Evolutionary conservation across 169 alveolate genomes (phyloP).

Genomic region (Condylostoma magnum): DNA sequence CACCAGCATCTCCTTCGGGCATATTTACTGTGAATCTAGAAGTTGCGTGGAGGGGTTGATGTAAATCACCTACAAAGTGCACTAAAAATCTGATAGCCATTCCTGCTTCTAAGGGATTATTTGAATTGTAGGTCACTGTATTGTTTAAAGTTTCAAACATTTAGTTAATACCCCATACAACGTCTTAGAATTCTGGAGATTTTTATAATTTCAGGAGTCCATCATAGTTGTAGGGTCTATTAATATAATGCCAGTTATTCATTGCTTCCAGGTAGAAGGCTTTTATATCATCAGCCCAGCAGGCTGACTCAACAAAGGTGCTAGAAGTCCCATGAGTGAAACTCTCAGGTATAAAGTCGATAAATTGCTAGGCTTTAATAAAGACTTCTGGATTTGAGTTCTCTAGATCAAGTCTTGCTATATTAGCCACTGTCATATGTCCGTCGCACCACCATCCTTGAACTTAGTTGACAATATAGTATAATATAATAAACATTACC

Average conservation of each 20-base stretch:
- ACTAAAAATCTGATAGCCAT: slow-evolving; percentile 41
- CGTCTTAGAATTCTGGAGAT: slow-evolving; percentile 21
- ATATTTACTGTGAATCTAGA: slow-evolving; percentile 26
- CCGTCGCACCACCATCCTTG: slow-evolving; percentile 32
- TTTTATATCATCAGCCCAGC: slow-evolving; percentile 51
- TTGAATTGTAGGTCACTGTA: too few species aligned
- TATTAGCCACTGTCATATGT: slow-evolving; percentile 12
- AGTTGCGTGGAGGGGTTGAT: slow-evolving; percentile 55
- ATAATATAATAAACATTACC: not conserved
- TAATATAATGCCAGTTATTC: slow-evolving; percentile 35
- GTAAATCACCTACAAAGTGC: slow-evolving; percentile 57
- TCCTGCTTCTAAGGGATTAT: slow-evolving; percentile 26
- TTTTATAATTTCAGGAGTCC: slow-evolving; percentile 25
- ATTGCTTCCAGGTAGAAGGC: slow-evolving; percentile 2
- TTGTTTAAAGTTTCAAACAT: not conserved
- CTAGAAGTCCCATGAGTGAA: slow-evolving; percentile 23
- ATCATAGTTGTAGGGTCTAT: slow-evolving; percentile 32
- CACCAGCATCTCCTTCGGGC: slow-evolving; percentile 55
- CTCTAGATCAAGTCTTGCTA: slow-evolving; percentile 3
- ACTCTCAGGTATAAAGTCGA: not conserved
- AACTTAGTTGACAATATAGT: not conserved
- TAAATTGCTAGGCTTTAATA: not conserved
- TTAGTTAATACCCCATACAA: slow-evolving; percentile 33
- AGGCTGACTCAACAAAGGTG: slow-evolving; percentile 49
- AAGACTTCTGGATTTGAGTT: not conserved